Conservation (phyloP, 2,329 filamentous ascomycete species). For the Fusarium secorum region DNA sequence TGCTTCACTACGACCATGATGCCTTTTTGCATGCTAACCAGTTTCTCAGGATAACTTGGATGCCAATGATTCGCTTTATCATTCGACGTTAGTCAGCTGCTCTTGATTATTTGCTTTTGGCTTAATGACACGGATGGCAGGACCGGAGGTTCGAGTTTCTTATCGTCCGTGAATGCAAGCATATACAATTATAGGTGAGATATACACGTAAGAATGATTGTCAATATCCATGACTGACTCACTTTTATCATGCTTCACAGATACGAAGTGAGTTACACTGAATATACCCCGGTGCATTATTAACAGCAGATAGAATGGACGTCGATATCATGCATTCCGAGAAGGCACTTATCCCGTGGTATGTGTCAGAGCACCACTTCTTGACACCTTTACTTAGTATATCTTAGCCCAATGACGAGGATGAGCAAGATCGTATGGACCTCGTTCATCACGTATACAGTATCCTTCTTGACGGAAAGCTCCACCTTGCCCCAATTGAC, state of each 20-base stretch:
- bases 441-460: slow-evolving; percentile 27
- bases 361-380: accelerated
- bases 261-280: slow-evolving; percentile 4
- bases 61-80: background rate
- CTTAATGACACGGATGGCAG: background rate
- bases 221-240: accelerated
- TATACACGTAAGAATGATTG: accelerated
- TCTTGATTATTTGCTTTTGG: accelerated
- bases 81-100: background rate
- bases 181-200: slow-evolving; percentile 19
- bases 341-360: slow-evolving; percentile 22
- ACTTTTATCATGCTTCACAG: background rate
- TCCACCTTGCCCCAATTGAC: slow-evolving; percentile 14
- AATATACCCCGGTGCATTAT: background rate
- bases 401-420: slow-evolving; percentile 23
- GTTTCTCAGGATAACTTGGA: background rate
- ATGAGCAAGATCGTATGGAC: slow-evolving; percentile 24
- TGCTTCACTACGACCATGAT: accelerated
- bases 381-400: background rate
- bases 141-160: slow-evolving; percentile 1
- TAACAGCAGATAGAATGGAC: background rate
- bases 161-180: slow-evolving; percentile 23
- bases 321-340: slow-evolving; percentile 26
- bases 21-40: background rate
- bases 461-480: slow-evolving; percentile 16